phyloP scores from a whole-genome alignment of 768 basidiomycete species.

The Boletus rubropictus region DNA sequence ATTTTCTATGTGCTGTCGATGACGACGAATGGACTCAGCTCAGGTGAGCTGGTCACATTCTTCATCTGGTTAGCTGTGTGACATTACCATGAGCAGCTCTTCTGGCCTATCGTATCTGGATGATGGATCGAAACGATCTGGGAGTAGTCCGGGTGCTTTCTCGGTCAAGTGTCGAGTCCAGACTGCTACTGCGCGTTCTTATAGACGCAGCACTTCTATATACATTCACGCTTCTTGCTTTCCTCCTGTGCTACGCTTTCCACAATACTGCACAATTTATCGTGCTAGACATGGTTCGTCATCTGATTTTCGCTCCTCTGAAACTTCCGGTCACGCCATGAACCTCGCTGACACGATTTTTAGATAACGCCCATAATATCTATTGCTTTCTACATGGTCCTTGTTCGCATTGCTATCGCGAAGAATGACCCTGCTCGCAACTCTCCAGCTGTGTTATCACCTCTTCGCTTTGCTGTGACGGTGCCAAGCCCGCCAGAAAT shows the following conservation, averaged over 20 bases:
- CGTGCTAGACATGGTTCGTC: conserved; percentile 20
- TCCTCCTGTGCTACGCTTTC: conserved; percentile 10
- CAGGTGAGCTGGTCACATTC: conserved; percentile 6
- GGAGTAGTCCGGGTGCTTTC: conserved; percentile 11
- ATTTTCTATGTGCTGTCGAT: conserved; percentile 19
- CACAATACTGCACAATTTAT: conserved; percentile 6
- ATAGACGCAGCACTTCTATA: conserved; percentile 16
- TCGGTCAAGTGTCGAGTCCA: conserved; percentile 2
- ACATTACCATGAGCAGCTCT: conserved; percentile 4
- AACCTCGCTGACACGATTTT: neutral
- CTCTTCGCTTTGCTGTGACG: conserved; percentile 14
- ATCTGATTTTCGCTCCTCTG: neutral
- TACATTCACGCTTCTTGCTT: conserved; percentile 8
- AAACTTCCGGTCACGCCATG: neutral
- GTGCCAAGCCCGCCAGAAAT: conserved; percentile 5
- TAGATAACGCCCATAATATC: conserved; percentile 21
- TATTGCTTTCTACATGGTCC: conserved; percentile 14
- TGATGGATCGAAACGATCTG: neutral
- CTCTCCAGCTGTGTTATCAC: conserved; percentile 1
- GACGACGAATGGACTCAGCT: conserved; percentile 19
- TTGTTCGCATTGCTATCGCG: conserved; percentile 18
- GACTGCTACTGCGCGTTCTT: conserved; percentile 13
- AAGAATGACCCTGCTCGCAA: neutral
- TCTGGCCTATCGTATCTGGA: conserved; percentile 18
- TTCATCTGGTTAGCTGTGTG: neutral